Percentiles rank a stretch among this genome's conserved stretches.
phyloP scores from a whole-genome alignment of 192 early-diverging fungal genomes.

The Phycomyces blakesleeanus region DNA sequence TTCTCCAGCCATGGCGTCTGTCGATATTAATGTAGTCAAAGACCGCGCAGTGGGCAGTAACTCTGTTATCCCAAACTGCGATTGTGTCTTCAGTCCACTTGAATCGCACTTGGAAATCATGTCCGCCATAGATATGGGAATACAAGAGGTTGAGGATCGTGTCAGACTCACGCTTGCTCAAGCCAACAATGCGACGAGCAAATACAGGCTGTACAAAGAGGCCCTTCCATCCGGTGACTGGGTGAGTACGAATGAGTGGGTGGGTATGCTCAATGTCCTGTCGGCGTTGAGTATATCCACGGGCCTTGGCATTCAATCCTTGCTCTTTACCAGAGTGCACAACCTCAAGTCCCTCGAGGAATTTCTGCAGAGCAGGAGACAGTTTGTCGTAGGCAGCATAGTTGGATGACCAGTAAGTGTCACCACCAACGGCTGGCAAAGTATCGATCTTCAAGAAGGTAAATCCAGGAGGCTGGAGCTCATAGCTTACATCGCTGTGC shows the following conservation, averaged over 20 bases:
- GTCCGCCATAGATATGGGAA: conserved; percentile 41
- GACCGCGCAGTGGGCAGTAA: conserved; percentile 45
- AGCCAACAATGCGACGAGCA: conserved; percentile 51
- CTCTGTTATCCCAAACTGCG: conserved; percentile 66
- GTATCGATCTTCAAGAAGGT: conserved; percentile 29
- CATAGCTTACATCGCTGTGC: conserved; percentile 30
- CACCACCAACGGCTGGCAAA: conserved; percentile 25
- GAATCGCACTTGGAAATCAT: conserved; percentile 55
- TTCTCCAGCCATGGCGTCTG: conserved; percentile 27
- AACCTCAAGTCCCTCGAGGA: conserved; percentile 25
- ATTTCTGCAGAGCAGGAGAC: conserved; percentile 13
- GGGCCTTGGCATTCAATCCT: neutral
- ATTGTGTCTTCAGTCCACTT: conserved; percentile 53
- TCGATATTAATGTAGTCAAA: conserved; percentile 12
- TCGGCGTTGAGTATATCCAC: conserved; percentile 18
- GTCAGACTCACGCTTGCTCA: conserved; percentile 49
- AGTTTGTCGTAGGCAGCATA: conserved; percentile 29
- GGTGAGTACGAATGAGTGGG: conserved; percentile 58
- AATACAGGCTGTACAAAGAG: conserved; percentile 62
- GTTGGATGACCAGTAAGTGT: conserved; percentile 18
- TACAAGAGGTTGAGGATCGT: conserved; percentile 53
- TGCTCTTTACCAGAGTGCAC: conserved; percentile 25
- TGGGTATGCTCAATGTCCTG: conserved; percentile 33
- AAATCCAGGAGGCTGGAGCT: conserved; percentile 21
- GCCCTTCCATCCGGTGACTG: conserved; percentile 63